A percentile compares a stretch with the other conserved stretches of the same genome.
Conservation (phyloP, 1,139 yeast genomes). For the Blastobotrys buckinghamii region DNA sequence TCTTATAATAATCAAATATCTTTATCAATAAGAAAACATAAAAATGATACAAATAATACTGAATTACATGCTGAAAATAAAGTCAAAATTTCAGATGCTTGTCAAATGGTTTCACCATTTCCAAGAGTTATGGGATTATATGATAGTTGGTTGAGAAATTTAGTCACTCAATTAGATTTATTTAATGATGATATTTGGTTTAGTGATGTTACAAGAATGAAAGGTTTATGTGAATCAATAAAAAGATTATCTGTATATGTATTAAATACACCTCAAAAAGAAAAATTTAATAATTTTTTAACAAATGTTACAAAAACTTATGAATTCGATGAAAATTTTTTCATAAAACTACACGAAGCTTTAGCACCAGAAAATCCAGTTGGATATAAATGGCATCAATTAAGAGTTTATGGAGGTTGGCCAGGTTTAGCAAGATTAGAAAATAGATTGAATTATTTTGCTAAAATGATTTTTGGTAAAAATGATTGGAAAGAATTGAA, state of each 20-base stretch:
- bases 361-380: constrained; percentile 2
- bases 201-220: neutral
- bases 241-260: neutral
- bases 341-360: neutral
- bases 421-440: constrained; percentile 8
- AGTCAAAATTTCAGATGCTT: neutral
- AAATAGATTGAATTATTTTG: constrained; percentile 8
- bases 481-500: constrained; percentile 5
- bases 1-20: neutral
- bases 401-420: constrained; percentile 12
- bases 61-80: neutral
- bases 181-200: constrained; percentile 1
- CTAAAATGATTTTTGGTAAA: constrained; percentile 5
- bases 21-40: neutral
- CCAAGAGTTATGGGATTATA: constrained; percentile 4
- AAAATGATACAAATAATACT: neutral
- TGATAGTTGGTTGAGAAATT: neutral
- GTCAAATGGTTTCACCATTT: neutral
- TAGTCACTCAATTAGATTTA: neutral
- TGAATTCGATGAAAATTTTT: neutral
- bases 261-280: neutral
- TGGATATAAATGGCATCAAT: constrained; percentile 8
- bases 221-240: neutral
- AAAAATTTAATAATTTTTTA: neutral
- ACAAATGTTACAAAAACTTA: neutral